A percentile compares a stretch with the other conserved stretches of the same genome.
phyloP scores from a whole-genome alignment of 768 basidiomycete species.

The Tulasnella sp. region DNA sequence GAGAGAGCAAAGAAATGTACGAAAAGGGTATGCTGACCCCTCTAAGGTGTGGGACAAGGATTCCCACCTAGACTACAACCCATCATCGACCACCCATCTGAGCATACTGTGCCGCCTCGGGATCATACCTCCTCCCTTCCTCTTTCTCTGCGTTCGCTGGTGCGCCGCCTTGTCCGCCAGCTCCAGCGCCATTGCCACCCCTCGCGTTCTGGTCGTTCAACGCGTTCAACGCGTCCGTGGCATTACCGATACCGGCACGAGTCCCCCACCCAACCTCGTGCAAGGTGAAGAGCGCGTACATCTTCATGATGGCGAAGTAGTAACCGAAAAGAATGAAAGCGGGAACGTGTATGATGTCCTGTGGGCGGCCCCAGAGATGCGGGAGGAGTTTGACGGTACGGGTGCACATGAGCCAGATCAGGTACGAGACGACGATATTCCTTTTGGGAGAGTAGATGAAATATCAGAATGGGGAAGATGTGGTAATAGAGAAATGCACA shows the following conservation, averaged over 20 bases:
- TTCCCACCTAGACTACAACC: too few species aligned
- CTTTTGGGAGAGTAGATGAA: constrained; percentile 20
- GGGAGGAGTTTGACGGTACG: constrained; percentile 55
- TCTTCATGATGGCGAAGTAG: constrained; percentile 90
- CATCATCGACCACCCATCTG: too few species aligned
- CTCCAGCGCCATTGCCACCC: neutral
- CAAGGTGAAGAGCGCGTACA: constrained; percentile 80
- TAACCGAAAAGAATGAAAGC: constrained; percentile 85
- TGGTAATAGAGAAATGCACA: neutral
- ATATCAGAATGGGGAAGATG: neutral
- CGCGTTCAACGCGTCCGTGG: constrained; percentile 61
- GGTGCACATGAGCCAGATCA: constrained; percentile 33
- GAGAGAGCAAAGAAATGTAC: too few species aligned
- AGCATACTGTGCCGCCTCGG: constrained; percentile 14
- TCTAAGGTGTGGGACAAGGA: too few species aligned
- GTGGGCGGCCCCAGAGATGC: constrained; percentile 65
- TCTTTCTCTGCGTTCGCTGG: neutral
- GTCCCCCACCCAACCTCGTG: constrained; percentile 90
- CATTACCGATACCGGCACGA: constrained; percentile 86
- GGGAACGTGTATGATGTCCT: constrained; percentile 72
- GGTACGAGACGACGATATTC: constrained; percentile 28
- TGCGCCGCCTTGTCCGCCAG: neutral
- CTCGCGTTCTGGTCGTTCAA: constrained; percentile 26
- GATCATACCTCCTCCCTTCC: constrained; percentile 16
- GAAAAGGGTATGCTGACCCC: too few species aligned